Percentiles rank a stretch among this genome's conserved stretches.
Evolutionary conservation across 2,329 filamentous ascomycete species (phyloP).

Genomic region (Fusarium pilosicola): DNA sequence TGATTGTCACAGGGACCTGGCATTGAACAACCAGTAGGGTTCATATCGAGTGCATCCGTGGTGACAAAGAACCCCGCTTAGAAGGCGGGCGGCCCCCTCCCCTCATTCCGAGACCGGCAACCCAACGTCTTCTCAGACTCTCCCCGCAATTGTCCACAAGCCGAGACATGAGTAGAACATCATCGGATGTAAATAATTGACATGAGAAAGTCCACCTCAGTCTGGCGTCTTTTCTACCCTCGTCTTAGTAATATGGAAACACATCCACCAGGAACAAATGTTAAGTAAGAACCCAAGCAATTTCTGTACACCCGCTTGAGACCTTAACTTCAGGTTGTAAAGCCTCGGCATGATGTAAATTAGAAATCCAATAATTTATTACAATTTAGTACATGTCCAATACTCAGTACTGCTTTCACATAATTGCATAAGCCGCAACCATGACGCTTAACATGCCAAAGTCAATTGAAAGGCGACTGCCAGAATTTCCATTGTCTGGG

Average conservation of each 20-base stretch:
- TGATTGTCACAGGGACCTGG: neutral
- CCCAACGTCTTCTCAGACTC: rapidly evolving
- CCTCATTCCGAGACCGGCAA: neutral
- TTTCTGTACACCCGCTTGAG: rapidly evolving
- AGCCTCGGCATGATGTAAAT: rapidly evolving
- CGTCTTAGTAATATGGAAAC: neutral
- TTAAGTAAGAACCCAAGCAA: neutral
- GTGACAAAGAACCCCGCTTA: neutral
- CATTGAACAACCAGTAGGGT: neutral
- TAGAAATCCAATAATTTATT: neutral
- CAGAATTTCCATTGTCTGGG: neutral
- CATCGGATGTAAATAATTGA: rapidly evolving
- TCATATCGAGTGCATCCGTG: neutral
- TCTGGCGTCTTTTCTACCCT: rapidly evolving
- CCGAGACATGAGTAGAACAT: neutral
- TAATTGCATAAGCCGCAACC: conserved; percentile 1
- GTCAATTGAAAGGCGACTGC: neutral
- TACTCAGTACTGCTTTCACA: neutral
- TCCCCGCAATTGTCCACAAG: neutral
- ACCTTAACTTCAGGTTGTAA: neutral
- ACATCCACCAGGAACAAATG: rapidly evolving
- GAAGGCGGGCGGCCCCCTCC: neutral
- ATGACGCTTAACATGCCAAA: neutral
- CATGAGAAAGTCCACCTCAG: rapidly evolving
- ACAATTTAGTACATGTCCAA: too few species aligned